These are phyloP conservation scores for Kurtzmaniella quercitrusa DNA, from an alignment of 1,139 yeast genomes.

Conservation along the genomic window DNA sequence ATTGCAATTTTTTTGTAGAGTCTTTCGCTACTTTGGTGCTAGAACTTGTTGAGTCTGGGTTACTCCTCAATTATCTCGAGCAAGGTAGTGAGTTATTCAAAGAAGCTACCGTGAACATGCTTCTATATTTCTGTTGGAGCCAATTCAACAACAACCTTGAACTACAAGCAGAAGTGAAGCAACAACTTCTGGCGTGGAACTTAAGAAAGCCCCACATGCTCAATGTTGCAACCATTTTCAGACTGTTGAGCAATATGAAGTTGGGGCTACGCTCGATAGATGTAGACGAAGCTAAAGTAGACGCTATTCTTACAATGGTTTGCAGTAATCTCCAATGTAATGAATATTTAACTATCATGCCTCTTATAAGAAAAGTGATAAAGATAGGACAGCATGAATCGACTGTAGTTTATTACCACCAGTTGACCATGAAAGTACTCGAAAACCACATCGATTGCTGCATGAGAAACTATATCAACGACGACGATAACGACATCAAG, in stretches of 20 bases:
- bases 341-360: constrained; percentile 28
- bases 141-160: constrained; percentile 25
- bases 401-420: constrained; percentile 22
- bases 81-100: constrained; percentile 3
- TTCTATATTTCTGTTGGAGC: constrained; percentile 33
- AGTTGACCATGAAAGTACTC: constrained; percentile 21
- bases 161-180: constrained; percentile 7
- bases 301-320: constrained; percentile 19
- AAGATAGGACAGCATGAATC: constrained; percentile 16
- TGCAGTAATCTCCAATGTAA: constrained; percentile 20
- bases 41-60: constrained; percentile 27
- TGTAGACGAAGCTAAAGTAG: constrained; percentile 15
- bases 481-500: constrained; percentile 20
- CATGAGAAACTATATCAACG: constrained; percentile 26
- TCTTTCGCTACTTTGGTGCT: constrained; percentile 34
- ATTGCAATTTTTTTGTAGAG: constrained; percentile 27
- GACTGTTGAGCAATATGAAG: constrained; percentile 30
- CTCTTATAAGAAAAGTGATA: constrained; percentile 33
- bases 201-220: constrained; percentile 21
- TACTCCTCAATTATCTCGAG: constrained; percentile 18
- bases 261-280: constrained; percentile 8
- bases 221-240: constrained; percentile 23
- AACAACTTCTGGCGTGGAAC: constrained; percentile 19
- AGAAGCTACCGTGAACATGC: constrained; percentile 21
- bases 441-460: constrained; percentile 31